Evolutionary conservation across 768 basidiomycete species (phyloP), one percentile per base, ranked within the genome.

Genomic region (Collybia sp.): DNA sequence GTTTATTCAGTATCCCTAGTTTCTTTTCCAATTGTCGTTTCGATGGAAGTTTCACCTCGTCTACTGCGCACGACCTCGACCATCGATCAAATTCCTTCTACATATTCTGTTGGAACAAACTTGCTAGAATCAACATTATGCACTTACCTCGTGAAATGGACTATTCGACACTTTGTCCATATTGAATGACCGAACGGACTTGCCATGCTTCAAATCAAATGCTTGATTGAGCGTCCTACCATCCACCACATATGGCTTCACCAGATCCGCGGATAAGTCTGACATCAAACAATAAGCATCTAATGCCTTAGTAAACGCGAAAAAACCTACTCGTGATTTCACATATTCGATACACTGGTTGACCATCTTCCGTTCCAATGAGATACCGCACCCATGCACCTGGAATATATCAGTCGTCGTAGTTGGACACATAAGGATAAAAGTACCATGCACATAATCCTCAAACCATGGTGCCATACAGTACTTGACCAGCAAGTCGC

Each of bases 91-190:
- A 88, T 60, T 95, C 92, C 61, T 77, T 76, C 88, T 92, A 59
- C 40, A 53, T 11, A 35, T 36, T n/a, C 13, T 30, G 13, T 51
- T 33, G 33, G 41, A 6, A 32, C 51, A 43, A 49, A 31, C 4
- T 35, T 5, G 10, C n/a, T 13, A 1, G 6, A 42, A 17, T 42
- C 19, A 45, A 18, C 6, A 32, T 9, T 5, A 11, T 38, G 12
- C 5, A 73, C 82, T 42, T 40, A 93, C 94, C 50, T 71, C 63
- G 10, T 66, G 68, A 47, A 92, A 84, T 2, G 66, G 46, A 1
- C 76, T 66, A 58, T 97, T 95, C 6, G 92, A 95, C 6, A 95
- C 81, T 53, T 84, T 86, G 59, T 93, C 90, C 85, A 99, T 93
- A 3, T 64, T 61, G 56, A 86, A 93, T 0, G 64, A 49, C 47